Percentiles rank a stretch among this genome's conserved stretches.
phyloP scores from a whole-genome alignment of 805 yeast genomes.

The Torulaspora maleeae region DNA sequence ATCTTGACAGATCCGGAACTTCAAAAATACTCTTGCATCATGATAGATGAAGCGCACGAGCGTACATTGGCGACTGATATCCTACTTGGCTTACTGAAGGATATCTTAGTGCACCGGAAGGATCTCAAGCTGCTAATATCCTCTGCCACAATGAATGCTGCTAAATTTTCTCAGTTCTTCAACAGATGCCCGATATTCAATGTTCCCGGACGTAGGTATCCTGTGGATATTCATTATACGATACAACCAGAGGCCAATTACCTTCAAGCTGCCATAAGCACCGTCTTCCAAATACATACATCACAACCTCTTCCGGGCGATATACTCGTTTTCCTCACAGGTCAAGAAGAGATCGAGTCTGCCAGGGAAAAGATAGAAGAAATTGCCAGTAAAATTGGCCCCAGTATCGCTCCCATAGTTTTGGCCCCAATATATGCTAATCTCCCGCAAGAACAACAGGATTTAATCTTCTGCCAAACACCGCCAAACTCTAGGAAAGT shows the following conservation, averaged over 20 bases:
- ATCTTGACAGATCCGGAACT: slow-evolving; percentile 71
- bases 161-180: slow-evolving; percentile 78
- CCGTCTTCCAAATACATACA: slow-evolving; percentile 81
- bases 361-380: slow-evolving; percentile 67
- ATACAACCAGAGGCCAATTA: slow-evolving; percentile 87
- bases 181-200: slow-evolving; percentile 78
- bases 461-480: slow-evolving; percentile 79
- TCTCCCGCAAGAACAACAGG: slow-evolving; percentile 79
- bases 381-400: slow-evolving; percentile 59
- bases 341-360: slow-evolving; percentile 92
- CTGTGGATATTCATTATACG: slow-evolving; percentile 82
- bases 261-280: slow-evolving; percentile 80
- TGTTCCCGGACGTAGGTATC: slow-evolving; percentile 90
- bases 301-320: slow-evolving; percentile 63
- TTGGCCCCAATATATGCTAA: slow-evolving; percentile 89
- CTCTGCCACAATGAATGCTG: slow-evolving; percentile 92
- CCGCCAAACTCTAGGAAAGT: slow-evolving; percentile 77
- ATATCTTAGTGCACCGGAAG: slow-evolving; percentile 54
- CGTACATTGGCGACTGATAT: slow-evolving; percentile 89
- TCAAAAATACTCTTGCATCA: slow-evolving; percentile 66
- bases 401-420: slow-evolving; percentile 54
- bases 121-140: slow-evolving; percentile 77
- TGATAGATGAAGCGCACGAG: slow-evolving; percentile 98
- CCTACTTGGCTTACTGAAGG: slow-evolving; percentile 73
- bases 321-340: slow-evolving; percentile 84